Base-by-base conservation (phyloP, 441 rosid species). In the Metrosideros polymorpha region DNA sequence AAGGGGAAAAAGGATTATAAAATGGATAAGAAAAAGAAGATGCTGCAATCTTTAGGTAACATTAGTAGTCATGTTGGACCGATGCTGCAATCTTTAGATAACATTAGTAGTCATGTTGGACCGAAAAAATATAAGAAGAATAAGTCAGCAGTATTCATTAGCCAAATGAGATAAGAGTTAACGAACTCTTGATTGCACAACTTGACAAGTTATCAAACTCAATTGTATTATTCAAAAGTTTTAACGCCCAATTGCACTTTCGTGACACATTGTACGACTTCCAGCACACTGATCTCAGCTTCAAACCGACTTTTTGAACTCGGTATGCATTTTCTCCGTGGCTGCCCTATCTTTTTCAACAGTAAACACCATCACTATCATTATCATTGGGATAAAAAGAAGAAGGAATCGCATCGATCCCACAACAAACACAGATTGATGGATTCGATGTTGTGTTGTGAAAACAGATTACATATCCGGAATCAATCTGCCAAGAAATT, bases 91-190 rank as follows among this genome's bases (percentile, higher is more conserved):
- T n/a, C n/a, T n/a, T n/a, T n/a, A n/a, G n/a, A n/a, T n/a, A n/a
- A n/a, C n/a, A n/a, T n/a, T n/a, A n/a, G n/a, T n/a, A 17, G 1
- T 30, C 12, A 17, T 61, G 14, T 2, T 0, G 3, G 3, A 17
- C 12, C 30, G 13, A 18, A 14, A 32, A 18, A 39, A 9, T 19
- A 32, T 63, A 9, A 9, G 4, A 63, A 55, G 25, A 55, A 5
- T 6, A 22, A 1, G 7, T 63, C 12, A 32, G 10, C 24, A 32
- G 18, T 32, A 29, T 63, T 63, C 6, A 19, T 35, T 42, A 19
- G 25, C 0, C 12, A 2, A 35, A 19, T 10, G 79, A 22, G 8
- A 66, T 24, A 19, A 71, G 2, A 71, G 1, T 10, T 35, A 71
- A 71, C 3, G 0, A 1, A 22, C 24, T 35, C 0, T 39, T 71